phyloP scores from a whole-genome alignment of 176 grass and related monocot species.

The Triticum turgidum region DNA sequence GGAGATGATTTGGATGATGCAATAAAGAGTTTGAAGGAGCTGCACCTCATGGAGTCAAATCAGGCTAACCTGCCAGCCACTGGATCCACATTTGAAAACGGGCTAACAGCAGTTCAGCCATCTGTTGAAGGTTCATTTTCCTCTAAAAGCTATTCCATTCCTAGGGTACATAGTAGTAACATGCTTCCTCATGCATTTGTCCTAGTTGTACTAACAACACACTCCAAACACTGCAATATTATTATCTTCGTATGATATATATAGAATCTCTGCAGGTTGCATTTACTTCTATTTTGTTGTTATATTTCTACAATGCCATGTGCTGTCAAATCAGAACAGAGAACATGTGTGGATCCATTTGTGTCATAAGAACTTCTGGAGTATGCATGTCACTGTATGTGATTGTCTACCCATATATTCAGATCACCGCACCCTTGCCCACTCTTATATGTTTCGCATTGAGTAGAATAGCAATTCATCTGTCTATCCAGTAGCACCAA shows the following conservation, averaged over 20 bases:
- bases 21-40: constrained; percentile 73
- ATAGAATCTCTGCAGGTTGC: neutral
- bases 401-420: neutral
- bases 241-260: neutral
- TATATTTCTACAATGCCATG: neutral
- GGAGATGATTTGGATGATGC: constrained; percentile 86
- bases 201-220: neutral
- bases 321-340: neutral
- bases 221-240: neutral
- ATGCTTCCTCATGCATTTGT: neutral
- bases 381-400: neutral
- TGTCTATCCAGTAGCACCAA: neutral
- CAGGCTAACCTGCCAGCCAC: constrained; percentile 38
- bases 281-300: neutral
- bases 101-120: constrained; percentile 6
- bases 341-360: neutral
- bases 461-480: neutral
- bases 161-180: neutral
- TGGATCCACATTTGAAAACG: constrained; percentile 42
- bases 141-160: neutral
- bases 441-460: neutral
- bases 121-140: constrained; percentile 46
- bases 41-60: constrained; percentile 47
- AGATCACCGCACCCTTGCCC: neutral
- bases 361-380: neutral